Conservation (phyloP, 192 early-diverging fungal species). For the Chytriomyces confervae region DNA sequence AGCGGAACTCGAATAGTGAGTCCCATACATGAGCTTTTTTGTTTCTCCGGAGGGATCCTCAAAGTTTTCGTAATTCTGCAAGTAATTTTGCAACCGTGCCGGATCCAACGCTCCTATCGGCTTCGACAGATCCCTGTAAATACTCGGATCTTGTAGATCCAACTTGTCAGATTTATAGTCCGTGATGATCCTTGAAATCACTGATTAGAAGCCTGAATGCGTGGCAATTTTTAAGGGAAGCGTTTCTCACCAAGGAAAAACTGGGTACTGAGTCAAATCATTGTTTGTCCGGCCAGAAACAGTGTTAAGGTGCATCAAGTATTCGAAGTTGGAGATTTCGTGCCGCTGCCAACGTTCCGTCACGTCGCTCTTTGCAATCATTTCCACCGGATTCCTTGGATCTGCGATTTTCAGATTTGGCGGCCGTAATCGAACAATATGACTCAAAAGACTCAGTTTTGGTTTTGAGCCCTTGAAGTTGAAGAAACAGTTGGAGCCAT, state of each 20-base stretch:
- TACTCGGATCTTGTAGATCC: constrained; percentile 75
- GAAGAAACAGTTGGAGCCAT: constrained; percentile 76
- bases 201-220: background rate
- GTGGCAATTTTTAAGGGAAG: background rate
- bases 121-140: constrained; percentile 87
- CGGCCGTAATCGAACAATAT: constrained; percentile 54
- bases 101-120: constrained; percentile 88
- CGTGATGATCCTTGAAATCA: constrained; percentile 36
- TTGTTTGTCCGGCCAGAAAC: constrained; percentile 69
- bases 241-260: constrained; percentile 85
- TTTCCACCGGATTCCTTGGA: constrained; percentile 41
- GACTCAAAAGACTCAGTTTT: constrained; percentile 38
- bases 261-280: constrained; percentile 95
- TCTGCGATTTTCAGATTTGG: constrained; percentile 50
- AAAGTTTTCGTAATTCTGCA: constrained; percentile 65
- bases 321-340: constrained; percentile 95
- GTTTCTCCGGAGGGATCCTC: constrained; percentile 65
- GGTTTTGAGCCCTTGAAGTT: constrained; percentile 61
- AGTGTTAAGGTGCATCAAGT: constrained; percentile 92
- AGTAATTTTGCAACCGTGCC: constrained; percentile 68
- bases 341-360: constrained; percentile 82
- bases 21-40: constrained; percentile 89
- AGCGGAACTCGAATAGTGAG: constrained; percentile 94
- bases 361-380: constrained; percentile 70
- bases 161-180: constrained; percentile 57